Evolutionary conservation across 768 basidiomycete genomes (phyloP), one percentile per base, ranked within the genome.

Genomic region (Termitomyces sp.): DNA sequence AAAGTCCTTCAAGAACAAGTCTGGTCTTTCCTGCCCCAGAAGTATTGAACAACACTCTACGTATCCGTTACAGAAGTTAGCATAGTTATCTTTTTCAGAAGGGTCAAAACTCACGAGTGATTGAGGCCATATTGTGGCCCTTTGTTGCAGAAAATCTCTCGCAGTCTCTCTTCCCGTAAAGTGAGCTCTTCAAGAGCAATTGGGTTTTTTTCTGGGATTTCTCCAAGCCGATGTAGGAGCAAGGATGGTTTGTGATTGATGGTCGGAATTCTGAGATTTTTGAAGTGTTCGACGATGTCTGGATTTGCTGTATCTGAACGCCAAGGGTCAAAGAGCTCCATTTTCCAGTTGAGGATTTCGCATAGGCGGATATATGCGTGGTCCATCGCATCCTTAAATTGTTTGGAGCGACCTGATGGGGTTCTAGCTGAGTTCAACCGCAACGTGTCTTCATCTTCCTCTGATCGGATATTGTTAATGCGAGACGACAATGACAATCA

Each of bases 1-100:
- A 58, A 31, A 58, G 57, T 2, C 57, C 57, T 14, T 51, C 57
- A 7, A 59, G 47, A 10, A 51, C 29, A 4, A 59, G 48, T 4
- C 50, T 51, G n/a, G 50, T 51, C 50, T 51, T 51, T 2, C 50
- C 50, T 14, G 50, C 50, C 5, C 50, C 50, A 36, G 50, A 36
- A 20, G 50, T 51, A 36, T 51, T 51, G 34, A 51, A 51, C n/a
- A 51, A 31, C 1, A 51, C 50, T 11, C 50, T 51, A 29, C 10
- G 10, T 37, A 0, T 10, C 20, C n/a, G n/a, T n/a, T 6, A 5
- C 17, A 43, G 1, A n/a, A 20, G 5, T 34, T 9, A 36, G 25
- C 12, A 53, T 9, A 38, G 2, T 36, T 20, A 14, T 15, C 9
- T 2, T 20, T 25, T 29, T 9, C 3, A 8, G 1, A 31, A 29